Evolutionary conservation across 495 filamentous ascomycete species (phyloP).

Genomic region (Apodospora peruviana): DNA sequence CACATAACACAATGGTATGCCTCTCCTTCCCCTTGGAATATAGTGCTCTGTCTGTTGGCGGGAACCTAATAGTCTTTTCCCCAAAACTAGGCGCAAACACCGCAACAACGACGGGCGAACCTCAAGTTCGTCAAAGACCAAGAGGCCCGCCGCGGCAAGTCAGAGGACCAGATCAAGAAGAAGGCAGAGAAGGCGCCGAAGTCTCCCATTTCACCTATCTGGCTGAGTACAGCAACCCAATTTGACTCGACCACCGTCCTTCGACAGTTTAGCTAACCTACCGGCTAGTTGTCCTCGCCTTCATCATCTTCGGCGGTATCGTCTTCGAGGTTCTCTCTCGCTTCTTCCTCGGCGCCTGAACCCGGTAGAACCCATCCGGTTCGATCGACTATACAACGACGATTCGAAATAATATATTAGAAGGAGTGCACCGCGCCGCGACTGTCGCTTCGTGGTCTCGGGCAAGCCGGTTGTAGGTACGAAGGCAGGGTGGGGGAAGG

Average conservation of each 20-base stretch:
- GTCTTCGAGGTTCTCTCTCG: slow-evolving; percentile 74
- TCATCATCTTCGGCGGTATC: slow-evolving; percentile 79
- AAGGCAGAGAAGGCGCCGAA: slow-evolving; percentile 57
- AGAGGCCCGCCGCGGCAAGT: slow-evolving; percentile 77
- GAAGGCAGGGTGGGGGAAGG: no score
- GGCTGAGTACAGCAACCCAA: slow-evolving; percentile 61
- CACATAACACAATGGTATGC: slow-evolving; percentile 21
- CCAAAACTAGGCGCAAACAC: slow-evolving; percentile 86
- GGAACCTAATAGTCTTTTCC: no score
- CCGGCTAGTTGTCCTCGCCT: slow-evolving; percentile 62
- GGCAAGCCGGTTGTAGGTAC: no score
- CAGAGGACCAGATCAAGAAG: slow-evolving; percentile 62
- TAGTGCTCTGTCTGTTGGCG: no score
- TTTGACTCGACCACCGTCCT: background rate
- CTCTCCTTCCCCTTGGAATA: no score
- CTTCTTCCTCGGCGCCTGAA: slow-evolving; percentile 52
- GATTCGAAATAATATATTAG: no score
- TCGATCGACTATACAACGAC: background rate
- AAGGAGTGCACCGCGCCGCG: background rate
- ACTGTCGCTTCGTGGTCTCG: no score
- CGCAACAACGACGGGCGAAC: slow-evolving; percentile 85
- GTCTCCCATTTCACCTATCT: slow-evolving; percentile 71
- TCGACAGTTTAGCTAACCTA: slow-evolving; percentile 7
- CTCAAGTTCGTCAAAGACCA: slow-evolving; percentile 75
- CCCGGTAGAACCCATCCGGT: no score